Evolutionary conservation across 495 filamentous ascomycete species (phyloP).

Genomic region (Hypoxylon cercidicola): DNA sequence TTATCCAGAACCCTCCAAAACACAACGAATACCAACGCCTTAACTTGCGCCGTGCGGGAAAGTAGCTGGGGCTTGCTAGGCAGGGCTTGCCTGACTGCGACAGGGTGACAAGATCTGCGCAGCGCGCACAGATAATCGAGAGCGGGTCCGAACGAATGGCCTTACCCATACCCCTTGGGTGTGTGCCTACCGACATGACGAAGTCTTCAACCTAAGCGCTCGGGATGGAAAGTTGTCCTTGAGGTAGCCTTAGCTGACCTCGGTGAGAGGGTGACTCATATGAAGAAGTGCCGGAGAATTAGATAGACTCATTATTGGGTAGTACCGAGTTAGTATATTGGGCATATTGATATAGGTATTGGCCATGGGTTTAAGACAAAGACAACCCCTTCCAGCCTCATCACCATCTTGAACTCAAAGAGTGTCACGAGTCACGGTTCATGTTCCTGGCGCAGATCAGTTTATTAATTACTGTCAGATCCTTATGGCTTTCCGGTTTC

Average conservation of each 20-base stretch:
- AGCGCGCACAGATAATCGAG: constrained; percentile 43
- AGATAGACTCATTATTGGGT: constrained; percentile 31
- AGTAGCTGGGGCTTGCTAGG: constrained; percentile 40
- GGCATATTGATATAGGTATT: constrained; percentile 24
- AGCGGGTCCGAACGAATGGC: constrained; percentile 39
- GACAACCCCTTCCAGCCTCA: constrained; percentile 41
- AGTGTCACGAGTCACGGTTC: constrained; percentile 32
- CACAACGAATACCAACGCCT: constrained; percentile 42
- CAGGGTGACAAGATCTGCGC: constrained; percentile 43
- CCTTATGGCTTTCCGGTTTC: constrained; percentile 1
- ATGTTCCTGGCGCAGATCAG: constrained; percentile 37
- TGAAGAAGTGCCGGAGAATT: constrained; percentile 25
- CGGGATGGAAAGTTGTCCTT: too few relatives aligned
- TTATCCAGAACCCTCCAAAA: constrained; percentile 39
- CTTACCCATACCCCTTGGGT: constrained; percentile 38
- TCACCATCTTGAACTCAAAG: constrained; percentile 26
- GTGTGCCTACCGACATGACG: constrained; percentile 33
- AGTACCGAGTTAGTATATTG: constrained; percentile 24
- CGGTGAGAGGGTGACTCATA: constrained; percentile 27
- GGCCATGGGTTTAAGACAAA: constrained; percentile 40
- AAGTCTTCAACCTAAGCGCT: constrained; percentile 2
- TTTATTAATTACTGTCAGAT: constrained; percentile 25
- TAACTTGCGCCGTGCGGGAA: constrained; percentile 42
- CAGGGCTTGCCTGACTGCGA: constrained; percentile 43
- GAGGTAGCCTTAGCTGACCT: constrained; percentile 7